Conservation (phyloP, 306 rosid genomes). For the Astragalus glycyphyllos region DNA sequence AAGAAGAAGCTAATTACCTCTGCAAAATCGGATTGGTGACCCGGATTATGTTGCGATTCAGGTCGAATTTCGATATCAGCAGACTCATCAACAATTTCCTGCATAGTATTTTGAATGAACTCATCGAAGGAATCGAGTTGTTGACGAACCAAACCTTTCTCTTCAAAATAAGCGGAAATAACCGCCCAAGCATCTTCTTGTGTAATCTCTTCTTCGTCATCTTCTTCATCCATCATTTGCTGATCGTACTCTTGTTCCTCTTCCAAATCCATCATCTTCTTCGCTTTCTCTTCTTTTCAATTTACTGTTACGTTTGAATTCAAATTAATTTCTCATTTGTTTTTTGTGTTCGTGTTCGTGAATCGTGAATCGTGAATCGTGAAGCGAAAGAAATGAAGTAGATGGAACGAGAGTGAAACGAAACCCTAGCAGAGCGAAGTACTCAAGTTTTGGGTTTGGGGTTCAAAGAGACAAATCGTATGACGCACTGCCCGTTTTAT, state of each 20-base stretch:
- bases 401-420: neutral
- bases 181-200: conserved; percentile 99
- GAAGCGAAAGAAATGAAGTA: neutral
- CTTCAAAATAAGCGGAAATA: conserved; percentile 94
- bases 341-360: neutral
- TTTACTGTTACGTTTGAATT: neutral
- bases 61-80: conserved; percentile 97
- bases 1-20: conserved; percentile 55
- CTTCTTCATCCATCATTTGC: conserved; percentile 67
- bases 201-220: conserved; percentile 83
- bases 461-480: accelerated
- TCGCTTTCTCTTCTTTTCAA: neutral
- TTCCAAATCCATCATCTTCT: conserved; percentile 58
- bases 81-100: conserved; percentile 93
- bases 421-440: conserved; percentile 24
- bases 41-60: conserved; percentile 95
- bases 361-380: neutral
- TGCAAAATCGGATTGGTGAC: conserved; percentile 84
- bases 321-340: neutral
- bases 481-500: neutral
- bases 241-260: conserved; percentile 81
- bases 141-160: conserved; percentile 90
- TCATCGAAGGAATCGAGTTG: conserved; percentile 97
- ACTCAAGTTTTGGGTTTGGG: neutral
- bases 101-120: conserved; percentile 97